These are phyloP conservation scores for Penicillium waksmanii DNA, from an alignment of 495 filamentous ascomycete genomes.

Conservation along the genomic window DNA sequence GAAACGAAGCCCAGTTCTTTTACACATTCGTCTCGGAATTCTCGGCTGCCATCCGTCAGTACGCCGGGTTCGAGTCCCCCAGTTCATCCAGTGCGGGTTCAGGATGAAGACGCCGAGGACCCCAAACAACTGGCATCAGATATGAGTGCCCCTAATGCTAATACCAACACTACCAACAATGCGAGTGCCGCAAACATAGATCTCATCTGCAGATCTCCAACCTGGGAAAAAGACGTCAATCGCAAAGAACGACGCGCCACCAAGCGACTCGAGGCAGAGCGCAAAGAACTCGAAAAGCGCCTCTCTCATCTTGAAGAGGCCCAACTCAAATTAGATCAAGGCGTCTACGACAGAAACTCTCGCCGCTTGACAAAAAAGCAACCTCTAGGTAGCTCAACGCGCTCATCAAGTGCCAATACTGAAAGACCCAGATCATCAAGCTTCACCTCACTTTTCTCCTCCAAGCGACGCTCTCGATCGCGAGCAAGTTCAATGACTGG, in stretches of 20 bases:
- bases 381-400: constrained; percentile 34
- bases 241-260: constrained; percentile 44
- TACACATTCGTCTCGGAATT: constrained; percentile 22
- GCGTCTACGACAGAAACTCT: constrained; percentile 27
- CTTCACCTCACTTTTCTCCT: constrained; percentile 40
- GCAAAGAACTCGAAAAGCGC: constrained; percentile 43
- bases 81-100: constrained; percentile 10
- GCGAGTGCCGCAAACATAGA: constrained; percentile 4
- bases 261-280: constrained; percentile 42
- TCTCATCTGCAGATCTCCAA: constrained; percentile 24
- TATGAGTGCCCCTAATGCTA: constrained; percentile 6
- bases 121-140: neutral
- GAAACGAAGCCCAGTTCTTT: constrained; percentile 24
- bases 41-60: constrained; percentile 21
- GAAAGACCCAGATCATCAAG: constrained; percentile 34
- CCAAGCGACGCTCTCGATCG: constrained; percentile 37
- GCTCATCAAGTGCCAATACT: constrained; percentile 38
- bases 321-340: constrained; percentile 25
- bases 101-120: constrained; percentile 18
- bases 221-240: constrained; percentile 19
- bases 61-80: constrained; percentile 28
- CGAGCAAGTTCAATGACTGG: constrained; percentile 33
- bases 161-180: constrained; percentile 3
- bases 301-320: constrained; percentile 37
- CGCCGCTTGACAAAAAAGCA: constrained; percentile 47